Evolutionary conservation across 2,329 filamentous ascomycete genomes (phyloP).

Genomic region (Ophiocordyceps unilateralis): DNA sequence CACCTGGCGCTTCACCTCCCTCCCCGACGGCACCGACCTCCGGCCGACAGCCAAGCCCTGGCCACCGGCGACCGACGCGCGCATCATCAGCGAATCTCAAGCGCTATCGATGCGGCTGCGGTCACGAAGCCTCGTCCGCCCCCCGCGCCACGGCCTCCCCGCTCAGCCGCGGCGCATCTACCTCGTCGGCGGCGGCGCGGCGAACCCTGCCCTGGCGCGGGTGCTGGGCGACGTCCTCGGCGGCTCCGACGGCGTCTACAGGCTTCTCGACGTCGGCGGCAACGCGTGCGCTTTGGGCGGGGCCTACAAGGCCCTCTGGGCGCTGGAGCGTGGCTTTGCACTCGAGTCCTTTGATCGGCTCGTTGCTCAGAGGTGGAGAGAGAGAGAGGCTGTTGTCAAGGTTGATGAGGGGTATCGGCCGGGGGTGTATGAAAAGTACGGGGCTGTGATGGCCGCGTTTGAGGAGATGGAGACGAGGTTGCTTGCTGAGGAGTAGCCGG

Average conservation of each 20-base stretch:
- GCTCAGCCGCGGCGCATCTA: slow-evolving; percentile 80
- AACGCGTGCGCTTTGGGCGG: slow-evolving; percentile 90
- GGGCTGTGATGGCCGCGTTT: slow-evolving; percentile 58
- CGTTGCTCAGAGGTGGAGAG: slow-evolving; percentile 69
- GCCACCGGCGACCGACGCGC: slow-evolving; percentile 52
- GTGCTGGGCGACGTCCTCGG: slow-evolving; percentile 80
- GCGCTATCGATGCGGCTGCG: slow-evolving; percentile 80
- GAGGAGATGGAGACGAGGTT: slow-evolving; percentile 56
- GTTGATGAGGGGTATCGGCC: slow-evolving; percentile 67
- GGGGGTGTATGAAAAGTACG: slow-evolving; percentile 63
- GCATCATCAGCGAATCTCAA: slow-evolving; percentile 87
- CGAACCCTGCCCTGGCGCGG: slow-evolving; percentile 76
- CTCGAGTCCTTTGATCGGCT: slow-evolving; percentile 85
- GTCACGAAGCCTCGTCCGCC: slow-evolving; percentile 55
- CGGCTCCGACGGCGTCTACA: slow-evolving; percentile 76
- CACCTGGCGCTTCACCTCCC: slow-evolving; percentile 64
- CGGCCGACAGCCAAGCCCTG: slow-evolving; percentile 15
- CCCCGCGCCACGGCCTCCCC: slow-evolving; percentile 39
- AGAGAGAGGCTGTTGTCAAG: slow-evolving; percentile 66
- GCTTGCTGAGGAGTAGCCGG: slow-evolving; percentile 21
- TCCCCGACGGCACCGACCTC: slow-evolving; percentile 36
- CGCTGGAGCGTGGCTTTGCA: slow-evolving; percentile 46
- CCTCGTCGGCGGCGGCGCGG: slow-evolving; percentile 80
- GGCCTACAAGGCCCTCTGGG: slow-evolving; percentile 95
- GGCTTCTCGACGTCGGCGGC: slow-evolving; percentile 70